A percentile compares a stretch with the other conserved stretches of the same genome.
Conservation (phyloP, 768 basidiomycete genomes). For the Mrakia frigida region DNA sequence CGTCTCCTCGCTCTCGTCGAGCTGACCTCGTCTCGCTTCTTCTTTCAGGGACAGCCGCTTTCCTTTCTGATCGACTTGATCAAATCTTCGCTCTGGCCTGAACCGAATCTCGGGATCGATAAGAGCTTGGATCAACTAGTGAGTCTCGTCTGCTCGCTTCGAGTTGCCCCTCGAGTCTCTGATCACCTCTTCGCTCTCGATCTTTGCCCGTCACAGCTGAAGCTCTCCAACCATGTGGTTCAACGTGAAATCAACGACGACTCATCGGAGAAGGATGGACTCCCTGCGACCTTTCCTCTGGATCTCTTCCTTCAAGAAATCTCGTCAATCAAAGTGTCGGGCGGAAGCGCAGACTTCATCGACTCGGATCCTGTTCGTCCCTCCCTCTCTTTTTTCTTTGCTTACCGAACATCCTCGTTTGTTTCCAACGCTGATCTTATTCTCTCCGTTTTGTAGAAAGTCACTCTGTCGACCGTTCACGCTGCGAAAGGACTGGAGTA, state of each 20-base stretch:
- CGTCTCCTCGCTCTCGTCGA: neutral
- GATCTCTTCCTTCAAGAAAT: neutral
- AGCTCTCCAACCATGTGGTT: neutral
- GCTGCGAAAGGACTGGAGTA: neutral
- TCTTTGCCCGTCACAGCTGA: neutral
- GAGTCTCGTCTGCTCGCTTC: neutral
- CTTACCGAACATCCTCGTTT: too few species aligned
- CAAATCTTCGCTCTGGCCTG: neutral
- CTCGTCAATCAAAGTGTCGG: neutral
- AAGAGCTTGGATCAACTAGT: neutral
- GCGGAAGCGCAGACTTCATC: neutral
- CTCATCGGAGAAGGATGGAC: neutral
- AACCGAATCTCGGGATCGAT: neutral
- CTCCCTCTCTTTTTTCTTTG: neutral
- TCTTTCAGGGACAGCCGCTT: neutral
- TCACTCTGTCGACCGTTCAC: neutral
- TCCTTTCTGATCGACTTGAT: neutral
- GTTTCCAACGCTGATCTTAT: too few species aligned
- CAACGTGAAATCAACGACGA: neutral
- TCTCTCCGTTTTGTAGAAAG: neutral
- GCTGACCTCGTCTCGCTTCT: neutral
- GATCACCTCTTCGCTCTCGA: neutral
- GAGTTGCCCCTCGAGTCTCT: neutral
- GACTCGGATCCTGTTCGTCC: neutral
- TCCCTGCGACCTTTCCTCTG: neutral